Percentiles rank a stretch among this genome's conserved stretches.
Evolutionary conservation across 352 stramenopile genomes (phyloP).

Genomic region (Phytophthora niederhauseri): DNA sequence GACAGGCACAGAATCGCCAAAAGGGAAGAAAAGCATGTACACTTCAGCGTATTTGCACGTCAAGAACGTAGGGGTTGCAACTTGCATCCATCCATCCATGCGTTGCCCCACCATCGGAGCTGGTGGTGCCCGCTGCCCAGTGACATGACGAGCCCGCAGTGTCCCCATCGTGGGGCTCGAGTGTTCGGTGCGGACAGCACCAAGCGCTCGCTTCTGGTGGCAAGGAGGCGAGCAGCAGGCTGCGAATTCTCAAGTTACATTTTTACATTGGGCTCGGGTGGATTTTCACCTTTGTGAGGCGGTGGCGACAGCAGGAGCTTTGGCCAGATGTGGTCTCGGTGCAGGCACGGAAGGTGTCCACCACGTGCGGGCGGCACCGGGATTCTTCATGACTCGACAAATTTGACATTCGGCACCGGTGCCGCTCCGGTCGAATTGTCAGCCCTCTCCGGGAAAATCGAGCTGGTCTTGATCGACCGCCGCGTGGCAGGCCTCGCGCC

Average conservation of each 20-base stretch:
- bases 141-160: constrained; percentile 17
- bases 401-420: constrained; percentile 6
- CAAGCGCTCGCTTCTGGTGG: not conserved
- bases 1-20: constrained; percentile 6
- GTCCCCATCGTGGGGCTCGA: constrained; percentile 13
- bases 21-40: not conserved
- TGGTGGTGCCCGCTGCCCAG: constrained; percentile 7
- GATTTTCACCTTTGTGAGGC: constrained; percentile 19
- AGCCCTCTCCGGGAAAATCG: not conserved
- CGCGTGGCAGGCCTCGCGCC: not conserved
- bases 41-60: not conserved
- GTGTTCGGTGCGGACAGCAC: constrained; percentile 16
- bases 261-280: constrained; percentile 10
- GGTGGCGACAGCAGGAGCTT: not conserved
- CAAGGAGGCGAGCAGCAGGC: constrained; percentile 8
- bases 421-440: constrained; percentile 4
- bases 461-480: not conserved
- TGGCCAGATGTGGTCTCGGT: constrained; percentile 20
- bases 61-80: constrained; percentile 5
- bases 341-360: constrained; percentile 20
- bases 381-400: constrained; percentile 12
- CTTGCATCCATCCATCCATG: constrained; percentile 10
- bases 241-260: constrained; percentile 10
- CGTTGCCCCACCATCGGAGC: constrained; percentile 12
- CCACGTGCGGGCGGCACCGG: constrained; percentile 16